These are phyloP conservation scores for Talaromyces wortmannii DNA, from an alignment of 495 filamentous ascomycete species.

Conservation along the genomic window DNA sequence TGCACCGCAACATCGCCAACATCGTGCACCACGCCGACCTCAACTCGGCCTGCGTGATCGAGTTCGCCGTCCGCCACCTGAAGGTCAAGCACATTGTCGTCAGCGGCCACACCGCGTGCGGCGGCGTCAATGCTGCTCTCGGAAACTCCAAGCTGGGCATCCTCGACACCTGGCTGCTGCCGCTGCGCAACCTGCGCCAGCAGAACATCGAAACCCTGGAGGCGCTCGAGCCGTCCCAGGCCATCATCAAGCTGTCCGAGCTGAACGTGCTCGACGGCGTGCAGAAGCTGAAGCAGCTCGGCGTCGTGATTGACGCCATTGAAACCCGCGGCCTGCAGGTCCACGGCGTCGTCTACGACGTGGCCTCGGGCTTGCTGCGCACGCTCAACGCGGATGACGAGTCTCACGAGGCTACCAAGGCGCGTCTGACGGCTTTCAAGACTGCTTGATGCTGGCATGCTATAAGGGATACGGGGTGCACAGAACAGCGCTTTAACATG, in stretches of 20 bases:
- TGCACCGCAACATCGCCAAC: conserved; percentile 94
- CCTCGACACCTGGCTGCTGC: conserved; percentile 78
- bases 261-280: conserved; percentile 65
- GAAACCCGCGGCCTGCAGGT: conserved; percentile 63
- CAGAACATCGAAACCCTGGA: conserved; percentile 30
- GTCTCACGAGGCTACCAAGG: conserved; percentile 28
- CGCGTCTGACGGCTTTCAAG: conserved; percentile 34
- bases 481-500: too few species aligned
- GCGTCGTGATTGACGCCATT: conserved; percentile 56
- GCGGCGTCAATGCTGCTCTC: conserved; percentile 67
- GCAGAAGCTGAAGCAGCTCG: conserved; percentile 53
- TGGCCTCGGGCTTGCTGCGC: conserved; percentile 50
- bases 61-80: conserved; percentile 69
- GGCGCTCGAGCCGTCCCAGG: conserved; percentile 42
- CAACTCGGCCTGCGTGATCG: conserved; percentile 69
- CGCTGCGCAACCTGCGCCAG: conserved; percentile 59
- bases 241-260: conserved; percentile 52
- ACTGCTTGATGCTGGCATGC: conserved; percentile 3
- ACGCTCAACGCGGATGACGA: conserved; percentile 44
- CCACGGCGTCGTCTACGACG: conserved; percentile 65
- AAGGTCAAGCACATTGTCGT: conserved; percentile 79
- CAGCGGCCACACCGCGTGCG: conserved; percentile 78
- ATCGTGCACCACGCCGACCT: conserved; percentile 73
- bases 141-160: conserved; percentile 62
- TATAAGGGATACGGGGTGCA: too few species aligned